These are phyloP conservation scores for Orbilia javanica DNA, from an alignment of 2,329 filamentous ascomycete genomes.

Conservation along the genomic window DNA sequence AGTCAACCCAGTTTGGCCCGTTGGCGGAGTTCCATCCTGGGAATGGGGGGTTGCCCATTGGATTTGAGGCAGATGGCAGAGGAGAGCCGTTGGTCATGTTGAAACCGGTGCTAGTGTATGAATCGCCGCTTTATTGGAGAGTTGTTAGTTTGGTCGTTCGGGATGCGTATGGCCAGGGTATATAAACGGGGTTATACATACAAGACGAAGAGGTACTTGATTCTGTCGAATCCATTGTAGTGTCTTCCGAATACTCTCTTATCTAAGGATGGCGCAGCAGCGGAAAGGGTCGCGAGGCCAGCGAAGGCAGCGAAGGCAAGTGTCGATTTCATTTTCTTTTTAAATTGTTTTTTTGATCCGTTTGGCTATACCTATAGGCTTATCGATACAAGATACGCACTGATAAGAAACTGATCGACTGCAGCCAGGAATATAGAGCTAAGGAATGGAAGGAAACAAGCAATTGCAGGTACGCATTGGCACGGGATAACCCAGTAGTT, in stretches of 20 bases:
- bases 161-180: background rate
- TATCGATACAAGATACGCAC: conserved; percentile 22
- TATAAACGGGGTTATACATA: conserved; percentile 37
- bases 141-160: background rate
- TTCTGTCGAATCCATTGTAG: conserved; percentile 59
- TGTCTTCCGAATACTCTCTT: conserved; percentile 54
- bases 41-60: conserved; percentile 66
- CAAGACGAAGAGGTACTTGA: conserved; percentile 62
- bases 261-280: conserved; percentile 35
- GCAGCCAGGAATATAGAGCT: conserved; percentile 5
- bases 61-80: conserved; percentile 64
- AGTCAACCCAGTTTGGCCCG: conserved; percentile 72
- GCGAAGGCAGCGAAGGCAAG: conserved; percentile 44
- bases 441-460: conserved; percentile 9
- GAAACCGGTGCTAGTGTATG: conserved; percentile 66
- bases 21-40: conserved; percentile 66
- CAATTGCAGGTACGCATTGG: conserved; percentile 30
- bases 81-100: conserved; percentile 63
- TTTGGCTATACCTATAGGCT: background rate
- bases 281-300: conserved; percentile 43
- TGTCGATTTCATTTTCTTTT: conserved; percentile 45
- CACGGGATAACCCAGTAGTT: conserved; percentile 16
- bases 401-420: conserved; percentile 19
- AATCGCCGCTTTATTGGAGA: conserved; percentile 65
- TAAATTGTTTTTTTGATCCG: too few species aligned